Base-by-base conservation (phyloP, 495 filamentous ascomycete species). In the Pseudoneurospora amorphoporcata region DNA sequence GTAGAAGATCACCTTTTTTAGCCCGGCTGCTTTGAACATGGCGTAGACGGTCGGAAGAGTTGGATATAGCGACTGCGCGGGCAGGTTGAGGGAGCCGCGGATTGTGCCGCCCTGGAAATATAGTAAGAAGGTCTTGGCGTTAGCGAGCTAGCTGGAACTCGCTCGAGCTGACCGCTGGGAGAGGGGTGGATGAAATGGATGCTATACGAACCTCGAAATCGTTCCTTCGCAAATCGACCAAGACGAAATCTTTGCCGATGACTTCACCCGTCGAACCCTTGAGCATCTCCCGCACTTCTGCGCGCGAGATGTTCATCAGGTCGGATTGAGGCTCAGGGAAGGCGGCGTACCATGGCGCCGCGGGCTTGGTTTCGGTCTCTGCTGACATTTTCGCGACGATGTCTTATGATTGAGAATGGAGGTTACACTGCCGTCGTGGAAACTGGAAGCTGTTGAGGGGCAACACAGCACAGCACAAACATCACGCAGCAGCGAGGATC, bases 51-150 rank as follows among this genome's bases (percentile, higher is more conserved):
- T 79, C 1, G 89, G 86, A 0, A 92, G 79, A 4, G 86, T 87
- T 0, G 84, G 84, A 70, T 87, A 88, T 0, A 93, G 81, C 74
- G 84, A 89, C 75, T 93, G 90, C 1, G 90, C 90, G 1, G 91
- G 91, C 5, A 93, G 85, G 76, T 93, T 93, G 78, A 93, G 81
- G 8, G 90, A 91, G 12, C 86, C 85, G 42, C 80, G 83, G 70
- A 93, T 91, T 1, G 90, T 91, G 23, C 91, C 91, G 38, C 91
- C 91, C 88, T 91, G 9, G 35, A 37, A 3, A 37, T 53, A 4
- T 5, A 53, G 41, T 17, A 7, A 29, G 35, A 19, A 19, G 43
- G 43, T n/a, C 43, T 19, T 9, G 8, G 43, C 47, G 47, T 58
- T 58, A 58, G 47, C 47, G 47, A 58, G 47, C 47, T 29, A 58